Conservation (phyloP, 306 rosid species). For the Vigna unguiculata region DNA sequence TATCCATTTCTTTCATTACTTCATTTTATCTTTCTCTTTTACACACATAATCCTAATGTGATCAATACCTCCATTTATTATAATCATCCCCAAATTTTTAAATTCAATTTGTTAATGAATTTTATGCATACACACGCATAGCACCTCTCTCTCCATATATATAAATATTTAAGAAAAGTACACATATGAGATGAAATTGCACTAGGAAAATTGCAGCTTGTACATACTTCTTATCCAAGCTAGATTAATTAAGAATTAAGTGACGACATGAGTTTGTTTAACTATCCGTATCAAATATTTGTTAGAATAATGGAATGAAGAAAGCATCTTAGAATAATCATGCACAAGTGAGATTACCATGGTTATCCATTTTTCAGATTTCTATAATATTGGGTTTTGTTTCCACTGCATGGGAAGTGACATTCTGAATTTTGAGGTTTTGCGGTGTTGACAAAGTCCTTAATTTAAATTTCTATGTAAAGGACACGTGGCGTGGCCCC, state of each 20-base stretch:
- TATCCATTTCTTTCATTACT: no score
- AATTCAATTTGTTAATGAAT: no score
- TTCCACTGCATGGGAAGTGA: conserved; percentile 31
- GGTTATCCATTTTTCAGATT: not conserved
- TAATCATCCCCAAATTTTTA: no score
- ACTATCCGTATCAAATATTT: not conserved
- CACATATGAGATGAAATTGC: not conserved
- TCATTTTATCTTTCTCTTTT: no score
- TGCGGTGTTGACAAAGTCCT: conserved; percentile 40
- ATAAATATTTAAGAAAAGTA: not conserved
- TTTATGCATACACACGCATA: no score
- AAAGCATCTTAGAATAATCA: not conserved
- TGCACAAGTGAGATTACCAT: conserved; percentile 2
- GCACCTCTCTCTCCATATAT: no score
- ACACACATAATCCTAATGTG: no score
- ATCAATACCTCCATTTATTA: no score
- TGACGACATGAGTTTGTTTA: not conserved
- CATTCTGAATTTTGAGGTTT: conserved; percentile 1
- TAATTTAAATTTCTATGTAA: not conserved
- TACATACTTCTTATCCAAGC: not conserved
- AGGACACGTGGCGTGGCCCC: conserved; percentile 37
- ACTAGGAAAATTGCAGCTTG: not conserved
- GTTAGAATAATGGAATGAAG: not conserved
- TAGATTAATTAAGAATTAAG: not conserved
- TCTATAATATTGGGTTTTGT: not conserved